Evolutionary conservation across 805 yeast genomes (phyloP).

Genomic region (Candida gorgasii): DNA sequence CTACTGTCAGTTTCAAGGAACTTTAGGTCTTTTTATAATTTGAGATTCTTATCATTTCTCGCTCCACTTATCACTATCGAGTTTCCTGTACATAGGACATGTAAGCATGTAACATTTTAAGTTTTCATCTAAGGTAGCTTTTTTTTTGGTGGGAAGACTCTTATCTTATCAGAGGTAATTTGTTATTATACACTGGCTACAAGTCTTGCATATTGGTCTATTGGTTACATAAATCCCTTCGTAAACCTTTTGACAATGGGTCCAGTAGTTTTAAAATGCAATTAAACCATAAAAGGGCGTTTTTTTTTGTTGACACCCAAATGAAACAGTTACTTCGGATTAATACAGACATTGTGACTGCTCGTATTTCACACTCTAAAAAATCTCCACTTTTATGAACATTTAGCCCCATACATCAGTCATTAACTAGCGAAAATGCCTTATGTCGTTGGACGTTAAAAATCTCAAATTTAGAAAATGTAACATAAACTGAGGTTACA

Average conservation of each 20-base stretch:
- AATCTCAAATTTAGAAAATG: conserved; percentile 1
- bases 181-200: neutral
- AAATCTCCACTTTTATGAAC: conserved; percentile 3
- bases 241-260: too few species aligned
- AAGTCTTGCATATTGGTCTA: too few species aligned
- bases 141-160: neutral
- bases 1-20: neutral
- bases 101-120: conserved; percentile 8
- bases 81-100: conserved; percentile 1
- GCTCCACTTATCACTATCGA: conserved; percentile 5
- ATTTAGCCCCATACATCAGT: neutral
- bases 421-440: conserved; percentile 2
- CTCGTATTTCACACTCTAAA: neutral
- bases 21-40: neutral
- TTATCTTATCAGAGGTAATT: conserved; percentile 3
- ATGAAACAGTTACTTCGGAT: neutral
- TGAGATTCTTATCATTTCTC: conserved; percentile 2
- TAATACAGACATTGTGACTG: conserved; percentile 1
- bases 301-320: neutral
- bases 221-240: too few species aligned
- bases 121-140: neutral
- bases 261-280: too few species aligned
- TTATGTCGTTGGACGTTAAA: neutral
- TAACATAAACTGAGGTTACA: conserved; percentile 2
- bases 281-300: too few species aligned